phyloP scores from a whole-genome alignment of 2,329 filamentous ascomycete species.

The Ascosphaera apis region DNA sequence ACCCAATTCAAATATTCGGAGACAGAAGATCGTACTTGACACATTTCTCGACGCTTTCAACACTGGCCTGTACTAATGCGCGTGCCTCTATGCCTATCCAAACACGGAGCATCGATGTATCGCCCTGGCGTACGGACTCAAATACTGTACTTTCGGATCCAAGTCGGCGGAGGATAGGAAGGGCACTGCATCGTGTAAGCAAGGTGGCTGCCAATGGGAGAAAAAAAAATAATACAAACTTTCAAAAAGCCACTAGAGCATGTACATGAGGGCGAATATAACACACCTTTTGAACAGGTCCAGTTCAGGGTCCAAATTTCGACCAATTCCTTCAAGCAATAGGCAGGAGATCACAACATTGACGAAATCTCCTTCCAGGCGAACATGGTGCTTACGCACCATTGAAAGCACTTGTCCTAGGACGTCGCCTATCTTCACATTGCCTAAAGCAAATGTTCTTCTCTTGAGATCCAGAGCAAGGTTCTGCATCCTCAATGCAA shows the following conservation, averaged over 20 bases:
- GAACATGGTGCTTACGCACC: conserved; percentile 79
- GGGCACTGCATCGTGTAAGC: conserved; percentile 33
- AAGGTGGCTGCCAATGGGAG: conserved; percentile 3
- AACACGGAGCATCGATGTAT: conserved; percentile 68
- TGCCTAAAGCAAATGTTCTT: conserved; percentile 72
- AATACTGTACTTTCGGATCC: conserved; percentile 35
- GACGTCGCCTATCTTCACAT: conserved; percentile 90
- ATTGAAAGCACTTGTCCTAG: conserved; percentile 73
- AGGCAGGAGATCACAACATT: conserved; percentile 94
- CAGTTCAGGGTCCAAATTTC: conserved; percentile 62
- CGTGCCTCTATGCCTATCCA: conserved; percentile 82
- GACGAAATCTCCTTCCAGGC: conserved; percentile 91
- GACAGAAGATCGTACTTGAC: conserved; percentile 79
- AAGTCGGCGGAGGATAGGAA: conserved; percentile 76
- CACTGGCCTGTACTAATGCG: conserved; percentile 69
- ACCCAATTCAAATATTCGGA: conserved; percentile 57
- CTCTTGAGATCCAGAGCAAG: conserved; percentile 79
- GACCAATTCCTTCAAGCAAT: conserved; percentile 78
- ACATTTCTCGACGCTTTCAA: conserved; percentile 71
- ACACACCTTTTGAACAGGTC: conserved; percentile 57
- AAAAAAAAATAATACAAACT: conserved; percentile 2
- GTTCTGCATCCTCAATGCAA: conserved; percentile 92
- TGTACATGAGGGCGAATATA: conserved; percentile 1
- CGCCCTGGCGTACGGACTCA: conserved; percentile 44
- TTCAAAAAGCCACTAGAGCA: background rate